Base-by-base conservation (phyloP, 2,329 filamentous ascomycete genomes). In the Fusarium irregulare region DNA sequence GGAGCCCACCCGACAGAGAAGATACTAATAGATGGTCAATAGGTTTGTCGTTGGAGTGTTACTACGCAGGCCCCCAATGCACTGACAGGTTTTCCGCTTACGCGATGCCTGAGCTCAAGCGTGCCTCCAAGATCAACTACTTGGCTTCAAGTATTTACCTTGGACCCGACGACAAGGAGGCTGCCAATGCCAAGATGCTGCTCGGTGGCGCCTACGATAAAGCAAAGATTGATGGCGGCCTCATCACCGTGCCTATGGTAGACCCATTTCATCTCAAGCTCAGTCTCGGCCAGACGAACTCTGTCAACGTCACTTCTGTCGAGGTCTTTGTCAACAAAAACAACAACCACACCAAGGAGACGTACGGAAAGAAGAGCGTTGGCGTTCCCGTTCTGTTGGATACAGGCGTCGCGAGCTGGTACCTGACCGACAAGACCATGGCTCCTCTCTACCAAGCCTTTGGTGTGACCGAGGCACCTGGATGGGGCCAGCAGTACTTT, bases 1-100 rank as follows among this genome's bases (percentile, higher is more conserved):
- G 11, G 11, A 13, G 1, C 4, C 2, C 0, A 4, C n/a, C 2
- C 2, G 2, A 21, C 2, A 16, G 0, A 4, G 0, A 20, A 23
- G 21, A 7, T 13, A 2, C 23, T 16, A 4, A 49, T 3, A 11
- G 9, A 21, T 14, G 13, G 25, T 0, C 18, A 28, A 30, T 2
- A 61, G 58, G 58, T 1, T n/a, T 61, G 2, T 61, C 59, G 2
- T 3, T 61, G 3, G 59, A 61, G n/a, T 61, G 56, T 7, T 1
- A 0, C 1, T 14, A 3, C 3, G 45, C 56, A 3, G 59, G 59
- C 5, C 56, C 59, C 6, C 44, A 44, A 10, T 61, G 59, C 20
- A 60, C 37, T 4, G 40, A 44, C 0, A 40, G 14, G 11, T 2
- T 9, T 3, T 61, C 59, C 1, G 9, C 59, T 4, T 61, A 61